These are phyloP conservation scores for Colletotrichum filicis DNA, from an alignment of 2,329 filamentous ascomycete species.

Conservation along the genomic window DNA sequence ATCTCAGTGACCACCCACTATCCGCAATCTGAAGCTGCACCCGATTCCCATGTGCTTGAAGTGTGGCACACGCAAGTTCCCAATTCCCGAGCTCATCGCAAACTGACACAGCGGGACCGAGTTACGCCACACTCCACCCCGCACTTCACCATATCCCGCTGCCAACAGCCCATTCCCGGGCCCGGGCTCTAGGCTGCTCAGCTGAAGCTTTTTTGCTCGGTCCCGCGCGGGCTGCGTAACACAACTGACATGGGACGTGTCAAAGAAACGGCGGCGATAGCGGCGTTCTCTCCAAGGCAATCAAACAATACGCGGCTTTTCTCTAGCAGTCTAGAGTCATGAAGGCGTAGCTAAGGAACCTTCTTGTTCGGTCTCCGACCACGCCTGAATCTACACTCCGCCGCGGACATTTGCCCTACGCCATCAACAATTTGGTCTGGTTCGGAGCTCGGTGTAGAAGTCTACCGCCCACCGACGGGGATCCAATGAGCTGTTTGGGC, in stretches of 20 bases:
- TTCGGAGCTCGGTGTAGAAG: conserved; percentile 22
- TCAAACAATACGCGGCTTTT: conserved; percentile 12
- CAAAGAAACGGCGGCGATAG: neutral
- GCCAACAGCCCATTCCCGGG: neutral
- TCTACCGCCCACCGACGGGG: conserved; percentile 8
- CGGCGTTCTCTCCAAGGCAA: neutral
- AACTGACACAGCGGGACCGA: conserved; percentile 13
- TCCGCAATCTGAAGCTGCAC: neutral
- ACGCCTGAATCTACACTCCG: neutral
- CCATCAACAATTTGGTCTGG: neutral
- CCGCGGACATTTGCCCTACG: neutral
- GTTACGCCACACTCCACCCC: conserved; percentile 3
- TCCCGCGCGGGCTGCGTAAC: conserved; percentile 17
- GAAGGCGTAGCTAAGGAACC: neutral
- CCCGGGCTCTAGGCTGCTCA: conserved; percentile 20
- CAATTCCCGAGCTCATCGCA: conserved; percentile 4
- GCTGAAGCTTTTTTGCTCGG: neutral
- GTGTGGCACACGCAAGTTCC: conserved; percentile 6
- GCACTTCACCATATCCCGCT: conserved; percentile 1
- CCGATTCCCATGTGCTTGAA: neutral
- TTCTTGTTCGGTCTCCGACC: conserved; percentile 12
- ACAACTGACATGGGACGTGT: conserved; percentile 1
- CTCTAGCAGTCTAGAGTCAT: neutral
- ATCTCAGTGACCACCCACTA: neutral
- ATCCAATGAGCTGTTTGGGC: conserved; percentile 25